Conservation (phyloP, 2,329 filamentous ascomycete species). For the Hymenoscyphus fraxineus region DNA sequence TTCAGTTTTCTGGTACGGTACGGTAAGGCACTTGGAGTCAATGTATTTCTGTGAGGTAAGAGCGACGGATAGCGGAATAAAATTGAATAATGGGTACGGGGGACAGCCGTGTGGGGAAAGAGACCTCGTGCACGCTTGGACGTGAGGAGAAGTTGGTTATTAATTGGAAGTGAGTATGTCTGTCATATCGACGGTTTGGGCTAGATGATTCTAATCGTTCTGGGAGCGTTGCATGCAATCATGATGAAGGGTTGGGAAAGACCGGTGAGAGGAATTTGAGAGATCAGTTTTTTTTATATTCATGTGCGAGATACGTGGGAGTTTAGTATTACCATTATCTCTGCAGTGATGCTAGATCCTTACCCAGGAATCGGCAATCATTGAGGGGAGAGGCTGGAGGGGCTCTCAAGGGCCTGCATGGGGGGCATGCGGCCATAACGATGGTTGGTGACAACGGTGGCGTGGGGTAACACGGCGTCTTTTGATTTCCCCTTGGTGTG, state of each 20-base stretch:
- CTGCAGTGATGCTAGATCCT: background rate
- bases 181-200: conserved; percentile 1
- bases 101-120: conserved; percentile 36
- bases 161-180: background rate
- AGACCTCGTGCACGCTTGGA: conserved; percentile 9
- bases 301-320: background rate
- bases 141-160: conserved; percentile 14
- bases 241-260: background rate
- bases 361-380: background rate
- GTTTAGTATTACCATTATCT: background rate
- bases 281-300: background rate
- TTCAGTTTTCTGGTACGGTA: conserved; percentile 1
- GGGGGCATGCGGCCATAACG: background rate
- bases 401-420: conserved; percentile 6
- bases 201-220: background rate
- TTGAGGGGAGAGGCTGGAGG: background rate
- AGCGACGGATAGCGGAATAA: conserved; percentile 8
- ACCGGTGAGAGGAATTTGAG: background rate
- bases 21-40: background rate
- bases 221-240: background rate
- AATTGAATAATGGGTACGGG: background rate
- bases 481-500: background rate
- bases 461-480: conserved; percentile 12
- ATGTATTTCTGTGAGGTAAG: conserved; percentile 26
- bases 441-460: conserved; percentile 9